These are phyloP conservation scores for Fusarium brevicatenulatum DNA, from an alignment of 2,329 filamentous ascomycete genomes.

Conservation along the genomic window DNA sequence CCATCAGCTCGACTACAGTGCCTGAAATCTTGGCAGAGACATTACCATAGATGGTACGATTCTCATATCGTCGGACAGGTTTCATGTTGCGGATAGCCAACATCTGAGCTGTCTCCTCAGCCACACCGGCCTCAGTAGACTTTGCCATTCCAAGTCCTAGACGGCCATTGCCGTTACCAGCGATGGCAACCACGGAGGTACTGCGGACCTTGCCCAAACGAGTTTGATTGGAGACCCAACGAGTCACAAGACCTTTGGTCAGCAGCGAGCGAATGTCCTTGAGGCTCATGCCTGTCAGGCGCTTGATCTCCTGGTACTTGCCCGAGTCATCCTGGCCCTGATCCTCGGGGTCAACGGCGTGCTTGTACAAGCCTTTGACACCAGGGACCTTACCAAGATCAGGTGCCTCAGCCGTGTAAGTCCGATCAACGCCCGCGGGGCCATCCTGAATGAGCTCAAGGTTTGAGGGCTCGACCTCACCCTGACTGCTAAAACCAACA, in stretches of 20 bases:
- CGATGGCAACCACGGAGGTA: conserved; percentile 79
- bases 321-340: conserved; percentile 62
- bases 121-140: conserved; percentile 76
- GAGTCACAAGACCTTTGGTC: conserved; percentile 77
- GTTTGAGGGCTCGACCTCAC: conserved; percentile 47
- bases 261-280: conserved; percentile 65
- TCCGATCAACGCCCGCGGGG: conserved; percentile 48
- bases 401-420: conserved; percentile 58
- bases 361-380: conserved; percentile 62
- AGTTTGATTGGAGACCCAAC: conserved; percentile 89
- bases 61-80: conserved; percentile 91
- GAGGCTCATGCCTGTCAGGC: conserved; percentile 64
- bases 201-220: conserved; percentile 92
- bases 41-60: conserved; percentile 89
- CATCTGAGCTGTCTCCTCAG: conserved; percentile 77
- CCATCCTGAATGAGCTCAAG: conserved; percentile 52
- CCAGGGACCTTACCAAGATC: conserved; percentile 64
- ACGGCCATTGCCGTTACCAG: conserved; percentile 86
- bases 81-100: conserved; percentile 91
- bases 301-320: conserved; percentile 62
- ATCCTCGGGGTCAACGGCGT: conserved; percentile 60
- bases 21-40: conserved; percentile 86
- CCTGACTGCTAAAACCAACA: conserved; percentile 43
- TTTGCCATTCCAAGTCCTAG: conserved; percentile 93
- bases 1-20: conserved; percentile 82